Conservation (phyloP, 2,329 filamentous ascomycete genomes). For the Claviceps capensis region DNA sequence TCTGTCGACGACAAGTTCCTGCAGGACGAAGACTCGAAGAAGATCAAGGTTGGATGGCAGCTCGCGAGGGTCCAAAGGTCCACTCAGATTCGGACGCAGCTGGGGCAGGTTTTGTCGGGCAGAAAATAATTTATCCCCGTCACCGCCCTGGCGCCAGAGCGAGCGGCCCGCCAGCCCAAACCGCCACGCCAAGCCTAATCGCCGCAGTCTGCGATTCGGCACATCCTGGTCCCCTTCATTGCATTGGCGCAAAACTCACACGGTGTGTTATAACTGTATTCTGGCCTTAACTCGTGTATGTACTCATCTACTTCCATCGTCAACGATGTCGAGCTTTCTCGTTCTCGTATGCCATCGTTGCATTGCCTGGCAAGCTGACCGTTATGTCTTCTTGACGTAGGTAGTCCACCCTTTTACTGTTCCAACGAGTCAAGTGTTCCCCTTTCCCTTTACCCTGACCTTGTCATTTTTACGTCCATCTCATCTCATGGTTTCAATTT, state of each 20-base stretch:
- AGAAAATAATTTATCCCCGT: conserved; percentile 17
- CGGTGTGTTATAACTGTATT: no score
- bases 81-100: no score
- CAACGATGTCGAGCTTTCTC: background rate
- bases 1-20: background rate
- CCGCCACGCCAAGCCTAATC: no score
- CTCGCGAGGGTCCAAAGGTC: background rate
- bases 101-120: conserved; percentile 12
- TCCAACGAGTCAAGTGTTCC: background rate
- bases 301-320: no score
- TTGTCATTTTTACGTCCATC: background rate
- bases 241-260: no score
- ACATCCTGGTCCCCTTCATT: no score
- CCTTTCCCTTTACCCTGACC: background rate
- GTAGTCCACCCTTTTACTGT: no score
- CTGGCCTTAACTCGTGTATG: no score
- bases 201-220: no score
- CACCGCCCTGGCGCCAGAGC: conserved; percentile 13
- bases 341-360: background rate
- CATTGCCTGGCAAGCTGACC: background rate
- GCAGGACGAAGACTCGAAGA: background rate
- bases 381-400: background rate
- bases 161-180: no score
- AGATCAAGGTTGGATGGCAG: background rate
- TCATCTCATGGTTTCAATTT: background rate